A percentile compares a stretch with the other conserved stretches of the same genome.
phyloP scores from a whole-genome alignment of 2,329 filamentous ascomycete genomes.

The Claviceps digitariae region DNA sequence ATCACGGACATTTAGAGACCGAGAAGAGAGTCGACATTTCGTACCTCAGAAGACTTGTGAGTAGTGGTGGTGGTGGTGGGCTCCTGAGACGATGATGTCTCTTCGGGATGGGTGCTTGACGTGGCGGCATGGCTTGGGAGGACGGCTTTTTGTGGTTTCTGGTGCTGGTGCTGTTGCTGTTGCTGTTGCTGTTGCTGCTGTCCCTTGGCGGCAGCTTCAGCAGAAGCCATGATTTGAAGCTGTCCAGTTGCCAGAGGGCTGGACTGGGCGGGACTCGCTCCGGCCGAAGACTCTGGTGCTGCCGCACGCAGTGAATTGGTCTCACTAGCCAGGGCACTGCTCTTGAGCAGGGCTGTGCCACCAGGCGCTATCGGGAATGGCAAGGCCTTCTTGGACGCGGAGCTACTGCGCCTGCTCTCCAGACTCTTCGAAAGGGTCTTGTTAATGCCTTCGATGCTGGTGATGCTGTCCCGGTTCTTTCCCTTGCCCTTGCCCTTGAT shows the following conservation, averaged over 20 bases:
- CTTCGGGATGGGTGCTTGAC: slow-evolving; percentile 11
- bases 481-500: slow-evolving; percentile 26
- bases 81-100: slow-evolving; percentile 10
- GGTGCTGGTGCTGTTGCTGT: background rate
- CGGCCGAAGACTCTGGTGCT: slow-evolving; percentile 27
- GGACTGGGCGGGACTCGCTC: slow-evolving; percentile 27
- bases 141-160: background rate
- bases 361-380: slow-evolving; percentile 32
- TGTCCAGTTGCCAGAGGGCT: slow-evolving; percentile 13
- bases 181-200: background rate
- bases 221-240: slow-evolving; percentile 7
- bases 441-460: slow-evolving; percentile 58
- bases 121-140: background rate
- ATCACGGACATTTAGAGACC: slow-evolving; percentile 25
- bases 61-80: slow-evolving; percentile 2
- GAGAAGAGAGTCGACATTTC: slow-evolving; percentile 36
- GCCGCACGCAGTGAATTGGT: slow-evolving; percentile 43
- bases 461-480: slow-evolving; percentile 30
- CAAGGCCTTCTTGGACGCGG: slow-evolving; percentile 64
- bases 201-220: slow-evolving; percentile 3
- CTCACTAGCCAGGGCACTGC: slow-evolving; percentile 41
- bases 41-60: slow-evolving; percentile 34
- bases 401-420: slow-evolving; percentile 81
- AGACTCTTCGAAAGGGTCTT: slow-evolving; percentile 76
- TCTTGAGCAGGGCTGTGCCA: slow-evolving; percentile 29